Evolutionary conservation across 805 yeast genomes (phyloP), one percentile per base, ranked within the genome.

Genomic region (Limtongozyma cylindracea): DNA sequence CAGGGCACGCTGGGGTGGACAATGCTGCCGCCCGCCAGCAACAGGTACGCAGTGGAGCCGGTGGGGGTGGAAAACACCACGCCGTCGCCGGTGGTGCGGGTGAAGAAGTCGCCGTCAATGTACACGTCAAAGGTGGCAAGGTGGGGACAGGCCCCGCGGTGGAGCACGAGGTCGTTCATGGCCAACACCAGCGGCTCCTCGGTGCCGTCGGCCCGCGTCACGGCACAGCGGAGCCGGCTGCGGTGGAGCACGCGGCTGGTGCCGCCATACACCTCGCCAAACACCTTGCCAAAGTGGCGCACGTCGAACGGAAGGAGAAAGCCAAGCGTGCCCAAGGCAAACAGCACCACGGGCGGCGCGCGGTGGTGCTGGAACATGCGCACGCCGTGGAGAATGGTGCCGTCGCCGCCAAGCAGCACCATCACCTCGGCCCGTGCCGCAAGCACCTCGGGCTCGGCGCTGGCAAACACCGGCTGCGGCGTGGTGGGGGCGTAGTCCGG

Each of bases 371-470:
- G 64, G 37, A 82, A 82, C 33, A 65, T 49, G 4, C 88, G 65
- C 0, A 78, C 84, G 0, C 84, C 92, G 24, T 82, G 59, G 20
- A 82, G 43, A 24, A 78, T 77, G 1, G 95, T 82, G 4, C 96
- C 96, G 42, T 82, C 96, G 11, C 96, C 96, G n/a, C 96, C 96
- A 18, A 82, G 43, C 0, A 93, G 73, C 6, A 82, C 80, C 18
- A 82, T 47, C 19, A 82, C 41, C 37, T 82, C 96, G 0, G 92
- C 61, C 32, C 66, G 73, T 8, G 49, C 33, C 2, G 63, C 55
- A 19, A 78, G 61, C 7, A 66, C 71, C 8, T 49, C 44, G 10
- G 42, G 41, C 3, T 57, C 33, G 0, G 91, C 88, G 0, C 82
- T 61, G 34, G 53, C 64, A 1, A 76, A 27, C 11, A n/a, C n/a